Percentiles rank a stretch among this genome's conserved stretches.
phyloP scores from a whole-genome alignment of 352 stramenopile species.

The Pythium plurisporium region DNA sequence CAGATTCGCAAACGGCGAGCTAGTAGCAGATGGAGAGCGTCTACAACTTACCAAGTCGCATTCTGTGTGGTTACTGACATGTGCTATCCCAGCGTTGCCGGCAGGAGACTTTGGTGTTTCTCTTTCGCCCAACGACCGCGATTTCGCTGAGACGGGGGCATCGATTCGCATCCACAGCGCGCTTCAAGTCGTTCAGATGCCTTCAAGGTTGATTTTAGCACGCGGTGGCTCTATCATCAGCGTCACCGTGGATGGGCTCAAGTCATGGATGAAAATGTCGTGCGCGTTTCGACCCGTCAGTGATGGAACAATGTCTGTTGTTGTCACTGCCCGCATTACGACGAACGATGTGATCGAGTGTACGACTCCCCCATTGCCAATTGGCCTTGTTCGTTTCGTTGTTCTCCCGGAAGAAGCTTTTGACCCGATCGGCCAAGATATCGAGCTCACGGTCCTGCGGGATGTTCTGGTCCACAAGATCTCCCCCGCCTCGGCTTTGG shows the following conservation, averaged over 20 bases:
- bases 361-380: constrained; percentile 9
- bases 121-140: constrained; percentile 21
- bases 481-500: constrained; percentile 3
- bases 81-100: constrained; percentile 10
- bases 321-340: neutral
- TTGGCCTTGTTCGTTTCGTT: neutral
- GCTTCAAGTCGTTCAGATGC: neutral
- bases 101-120: constrained; percentile 2
- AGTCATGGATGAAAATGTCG: constrained; percentile 18
- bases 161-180: constrained; percentile 10
- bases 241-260: constrained; percentile 3
- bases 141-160: constrained; percentile 6
- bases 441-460: neutral
- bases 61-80: neutral
- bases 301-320: neutral
- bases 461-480: constrained; percentile 15
- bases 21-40: neutral
- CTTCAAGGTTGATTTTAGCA: neutral
- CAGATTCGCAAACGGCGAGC: neutral
- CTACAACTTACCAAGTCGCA: too few relatives aligned
- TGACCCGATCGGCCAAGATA: neutral
- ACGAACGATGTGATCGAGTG: neutral
- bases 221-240: neutral
- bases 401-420: constrained; percentile 1
- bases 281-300: constrained; percentile 11